Evolutionary conservation across 768 basidiomycete genomes (phyloP).

Genomic region (Naganishia friedmannii): DNA sequence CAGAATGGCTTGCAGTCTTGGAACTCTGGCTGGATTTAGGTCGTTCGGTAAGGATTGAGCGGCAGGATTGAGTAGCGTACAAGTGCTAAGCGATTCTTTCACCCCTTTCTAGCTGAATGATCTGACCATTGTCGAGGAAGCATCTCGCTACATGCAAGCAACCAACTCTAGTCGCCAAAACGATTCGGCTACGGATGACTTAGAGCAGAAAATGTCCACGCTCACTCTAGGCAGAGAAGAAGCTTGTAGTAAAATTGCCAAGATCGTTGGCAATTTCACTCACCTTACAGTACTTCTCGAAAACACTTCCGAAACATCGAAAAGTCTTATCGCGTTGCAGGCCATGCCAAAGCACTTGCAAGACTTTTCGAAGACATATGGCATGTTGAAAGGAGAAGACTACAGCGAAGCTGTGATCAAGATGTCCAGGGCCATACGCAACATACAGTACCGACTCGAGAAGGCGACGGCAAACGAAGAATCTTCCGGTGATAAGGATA

Average conservation of each 20-base stretch:
- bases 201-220: constrained; percentile 11
- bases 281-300: constrained; percentile 1
- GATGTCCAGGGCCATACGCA: neutral
- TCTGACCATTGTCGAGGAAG: constrained; percentile 35
- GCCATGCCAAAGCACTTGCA: neutral
- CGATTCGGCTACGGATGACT: neutral
- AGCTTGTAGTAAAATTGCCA: neutral
- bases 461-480: neutral
- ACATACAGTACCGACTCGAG: constrained; percentile 2
- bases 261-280: constrained; percentile 1
- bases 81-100: neutral
- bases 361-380: neutral
- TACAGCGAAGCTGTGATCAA: constrained; percentile 4
- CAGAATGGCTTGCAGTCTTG: constrained; percentile 39
- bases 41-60: constrained; percentile 33
- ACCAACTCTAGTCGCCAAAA: constrained; percentile 13
- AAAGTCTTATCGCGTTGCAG: neutral
- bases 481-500: neutral
- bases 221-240: constrained; percentile 14
- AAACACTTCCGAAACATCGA: neutral
- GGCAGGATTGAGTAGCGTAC: neutral
- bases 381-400: neutral
- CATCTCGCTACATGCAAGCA: constrained; percentile 27
- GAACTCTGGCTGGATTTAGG: constrained; percentile 45
- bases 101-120: constrained; percentile 24